These are phyloP conservation scores for Tothia fuscella DNA, from an alignment of 2,329 filamentous ascomycete genomes.

Conservation along the genomic window DNA sequence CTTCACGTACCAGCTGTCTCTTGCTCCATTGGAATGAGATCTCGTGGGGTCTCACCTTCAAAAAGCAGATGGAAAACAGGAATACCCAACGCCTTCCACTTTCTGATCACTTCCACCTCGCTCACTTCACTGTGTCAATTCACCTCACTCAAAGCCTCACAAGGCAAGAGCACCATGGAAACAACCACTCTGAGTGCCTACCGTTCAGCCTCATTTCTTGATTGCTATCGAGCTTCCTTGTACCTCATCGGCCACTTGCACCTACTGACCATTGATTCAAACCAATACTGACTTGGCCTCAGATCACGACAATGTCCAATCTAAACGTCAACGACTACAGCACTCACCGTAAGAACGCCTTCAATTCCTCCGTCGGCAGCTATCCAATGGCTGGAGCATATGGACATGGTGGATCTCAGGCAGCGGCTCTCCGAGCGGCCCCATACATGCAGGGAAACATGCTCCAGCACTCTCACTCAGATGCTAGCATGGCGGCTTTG, in stretches of 20 bases:
- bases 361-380: not conserved
- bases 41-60: too few species aligned
- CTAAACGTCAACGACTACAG: slow-evolving; percentile 8
- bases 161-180: too few species aligned
- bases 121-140: too few species aligned
- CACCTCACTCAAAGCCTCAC: too few species aligned
- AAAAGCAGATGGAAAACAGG: not conserved
- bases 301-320: slow-evolving; percentile 8
- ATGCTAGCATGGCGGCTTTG: slow-evolving; percentile 19
- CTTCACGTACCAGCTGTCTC: not conserved
- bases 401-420: slow-evolving; percentile 7
- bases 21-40: too few species aligned
- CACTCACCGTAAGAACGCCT: slow-evolving; percentile 8
- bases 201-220: too few species aligned
- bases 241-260: not conserved
- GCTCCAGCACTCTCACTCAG: slow-evolving; percentile 12
- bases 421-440: slow-evolving; percentile 9
- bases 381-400: slow-evolving; percentile 6
- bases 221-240: too few species aligned
- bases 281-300: not conserved
- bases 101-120: slow-evolving; percentile 1
- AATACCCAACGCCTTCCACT: too few species aligned
- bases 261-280: too few species aligned
- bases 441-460: slow-evolving; percentile 12
- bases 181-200: too few species aligned